phyloP scores from a whole-genome alignment of 768 basidiomycete genomes.

The Leccinum obscurum region DNA sequence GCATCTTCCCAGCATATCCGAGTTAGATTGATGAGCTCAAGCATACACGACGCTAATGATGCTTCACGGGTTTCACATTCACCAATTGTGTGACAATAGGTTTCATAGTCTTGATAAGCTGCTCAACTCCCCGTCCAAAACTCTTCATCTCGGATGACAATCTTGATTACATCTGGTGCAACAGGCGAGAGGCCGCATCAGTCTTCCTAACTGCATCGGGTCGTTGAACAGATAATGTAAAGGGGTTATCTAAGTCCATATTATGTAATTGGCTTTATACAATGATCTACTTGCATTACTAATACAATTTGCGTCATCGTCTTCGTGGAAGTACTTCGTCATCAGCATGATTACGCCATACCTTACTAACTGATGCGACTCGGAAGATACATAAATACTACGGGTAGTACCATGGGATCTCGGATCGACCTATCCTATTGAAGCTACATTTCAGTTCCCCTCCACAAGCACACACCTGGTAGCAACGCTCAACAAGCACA shows the following conservation, averaged over 20 bases:
- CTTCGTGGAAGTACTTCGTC: not conserved
- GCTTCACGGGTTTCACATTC: too few relatives aligned
- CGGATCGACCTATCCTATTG: not conserved
- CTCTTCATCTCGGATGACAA: not conserved
- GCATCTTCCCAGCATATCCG: not conserved
- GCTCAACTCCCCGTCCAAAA: not conserved
- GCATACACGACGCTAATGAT: not conserved
- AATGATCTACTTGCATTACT: not conserved
- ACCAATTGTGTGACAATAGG: not conserved
- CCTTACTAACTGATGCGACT: not conserved
- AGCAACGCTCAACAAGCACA: not conserved
- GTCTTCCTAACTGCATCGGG: not conserved
- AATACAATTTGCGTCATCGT: too few relatives aligned
- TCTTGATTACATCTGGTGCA: not conserved
- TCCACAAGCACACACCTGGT: not conserved
- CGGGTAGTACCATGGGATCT: not conserved
- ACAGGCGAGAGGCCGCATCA: not conserved
- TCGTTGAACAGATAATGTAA: not conserved
- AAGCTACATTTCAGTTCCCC: not conserved
- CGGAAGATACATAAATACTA: not conserved
- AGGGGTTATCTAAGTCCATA: not conserved
- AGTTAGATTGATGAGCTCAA: too few relatives aligned
- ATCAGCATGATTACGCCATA: not conserved
- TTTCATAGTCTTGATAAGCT: not conserved
- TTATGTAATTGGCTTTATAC: not conserved